Conservation (phyloP, 768 basidiomycete species). For the Thelephora aurantiotincta region DNA sequence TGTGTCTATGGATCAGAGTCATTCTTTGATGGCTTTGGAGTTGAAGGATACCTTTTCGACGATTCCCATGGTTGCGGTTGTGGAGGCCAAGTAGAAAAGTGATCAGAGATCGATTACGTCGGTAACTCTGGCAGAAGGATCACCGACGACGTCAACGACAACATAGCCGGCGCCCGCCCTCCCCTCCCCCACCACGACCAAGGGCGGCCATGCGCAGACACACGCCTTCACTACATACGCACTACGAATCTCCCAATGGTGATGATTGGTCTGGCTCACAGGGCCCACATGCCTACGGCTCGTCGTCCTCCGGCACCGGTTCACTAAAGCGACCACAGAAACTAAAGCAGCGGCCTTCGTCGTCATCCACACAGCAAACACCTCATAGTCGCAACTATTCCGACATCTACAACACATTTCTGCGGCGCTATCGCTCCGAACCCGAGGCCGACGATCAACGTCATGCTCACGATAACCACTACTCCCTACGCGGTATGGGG, state of each 20-base stretch:
- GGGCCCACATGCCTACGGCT: conserved; percentile 9
- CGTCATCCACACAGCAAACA: conserved; percentile 19
- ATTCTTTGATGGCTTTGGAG: too few relatives aligned
- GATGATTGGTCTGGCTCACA: conserved; percentile 35
- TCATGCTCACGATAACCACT: conserved; percentile 74
- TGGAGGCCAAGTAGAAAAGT: not conserved
- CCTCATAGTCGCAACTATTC: conserved; percentile 21
- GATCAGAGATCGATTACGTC: not conserved
- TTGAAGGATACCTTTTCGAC: conserved; percentile 63
- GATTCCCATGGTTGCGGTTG: conserved; percentile 66
- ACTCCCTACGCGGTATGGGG: conserved; percentile 60
- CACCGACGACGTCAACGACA: not conserved
- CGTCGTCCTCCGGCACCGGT: conserved; percentile 4
- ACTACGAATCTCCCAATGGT: conserved; percentile 38
- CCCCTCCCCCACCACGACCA: not conserved
- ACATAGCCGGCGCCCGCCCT: not conserved
- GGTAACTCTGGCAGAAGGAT: not conserved
- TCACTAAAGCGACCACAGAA: conserved; percentile 13
- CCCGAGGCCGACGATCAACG: conserved; percentile 49
- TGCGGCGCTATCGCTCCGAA: conserved; percentile 58
- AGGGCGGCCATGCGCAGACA: conserved; percentile 33
- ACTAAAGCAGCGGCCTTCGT: conserved; percentile 16
- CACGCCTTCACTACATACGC: conserved; percentile 55
- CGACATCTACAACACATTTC: conserved; percentile 70
- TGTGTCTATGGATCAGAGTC: not conserved